Evolutionary conservation across 2,329 filamentous ascomycete species (phyloP), one percentile per base, ranked within the genome.

Genomic region (Xylariaceae sp.): DNA sequence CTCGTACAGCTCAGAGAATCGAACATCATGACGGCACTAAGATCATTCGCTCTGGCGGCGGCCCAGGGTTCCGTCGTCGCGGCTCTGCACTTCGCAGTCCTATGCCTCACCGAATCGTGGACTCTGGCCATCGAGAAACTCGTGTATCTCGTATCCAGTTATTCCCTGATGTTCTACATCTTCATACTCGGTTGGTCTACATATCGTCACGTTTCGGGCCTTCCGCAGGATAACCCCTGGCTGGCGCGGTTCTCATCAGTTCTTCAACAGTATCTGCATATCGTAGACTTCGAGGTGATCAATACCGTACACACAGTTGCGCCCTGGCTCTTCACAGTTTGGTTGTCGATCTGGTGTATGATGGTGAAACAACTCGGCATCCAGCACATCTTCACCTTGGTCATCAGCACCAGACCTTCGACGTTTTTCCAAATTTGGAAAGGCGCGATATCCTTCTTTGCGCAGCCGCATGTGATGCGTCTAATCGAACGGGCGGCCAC

Each of bases 401-500:
- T 11, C n/a, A 4, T 23, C 10, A 9, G 42, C 23, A 11, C 42
- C 34, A 18, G 13, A 11, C n/a, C 17, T 13, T 53, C 37, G 8
- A 23, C n/a, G 49, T 39, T 13, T 13, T 10, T 18, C 9, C 42
- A 49, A n/a, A 15, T 30, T 8, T 4, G 23, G 49, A 11, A 37
- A 11, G 18, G 10, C 6, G 13, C 4, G 11, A 51, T 30, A 15
- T 18, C 54, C 2, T 60, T 51, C 53, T 51, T 56, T 8, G 23
- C 37, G 3, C 54, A 56, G 18, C 37, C 50, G 13, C 50, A 60
- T n/a, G 15, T 56, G n/a, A 53, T 51, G 23, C 34, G 53, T 6
- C 15, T 42, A 42, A 1, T 42, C 2, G 30, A 53, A 23, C 57
- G 53, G 17, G 23, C 47, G 9, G 49, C 47, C 13, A 39, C 50